Evolutionary conservation across 1,284 basidiomycete genomes (phyloP), one percentile per base, ranked within the genome.

Genomic region (Rhodotorula sp.): DNA sequence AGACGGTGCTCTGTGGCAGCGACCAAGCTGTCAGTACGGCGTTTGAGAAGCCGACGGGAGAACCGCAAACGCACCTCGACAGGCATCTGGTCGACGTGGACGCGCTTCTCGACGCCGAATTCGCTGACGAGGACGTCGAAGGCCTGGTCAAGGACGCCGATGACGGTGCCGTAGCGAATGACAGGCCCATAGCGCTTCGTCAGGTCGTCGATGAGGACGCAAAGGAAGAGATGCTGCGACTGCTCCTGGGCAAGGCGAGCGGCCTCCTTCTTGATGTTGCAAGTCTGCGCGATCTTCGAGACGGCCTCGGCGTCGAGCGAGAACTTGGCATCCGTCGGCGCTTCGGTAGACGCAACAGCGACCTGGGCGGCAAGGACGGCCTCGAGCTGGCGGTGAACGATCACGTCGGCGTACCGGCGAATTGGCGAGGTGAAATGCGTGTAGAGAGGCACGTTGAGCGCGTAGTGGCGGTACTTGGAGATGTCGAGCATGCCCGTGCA

Each of bases 401-500:
- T 84, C 57, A 99, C 84, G 80, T 99, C 96, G 68, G 95, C 94
- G 78, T 94, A 96, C 31, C 74, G 64, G 53, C 75, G 73, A 54
- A 75, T 75, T 10, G 67, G 69, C 40, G 74, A 81, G 67, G 94
- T 96, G 81, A 97, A 99, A 81, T 99, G 95, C 31, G 94, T 96
- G 83, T 99, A 99, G 61, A 99, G 83, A 13, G 96, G 94, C 11
- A 88, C 84, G 76, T 89, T 95, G 76, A 99, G 84, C 2, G 94
- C 89, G 80, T 92, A 98, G 82, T 99, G 96, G 47, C 86, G 83
- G 80, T 98, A 99, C 83, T 99, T 98, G 55, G 94, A 92, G 78
- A 99, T 99, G 81, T 99, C 96, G 76, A 99, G 85, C 92, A 98
- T 96, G 74, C 96, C 96, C 34, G 94, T 88, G 80, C 95, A 99